Percentiles rank a stretch among this genome's conserved stretches.
Conservation (phyloP, 768 basidiomycete genomes). For the Rhodosporidiobolus sp. region DNA sequence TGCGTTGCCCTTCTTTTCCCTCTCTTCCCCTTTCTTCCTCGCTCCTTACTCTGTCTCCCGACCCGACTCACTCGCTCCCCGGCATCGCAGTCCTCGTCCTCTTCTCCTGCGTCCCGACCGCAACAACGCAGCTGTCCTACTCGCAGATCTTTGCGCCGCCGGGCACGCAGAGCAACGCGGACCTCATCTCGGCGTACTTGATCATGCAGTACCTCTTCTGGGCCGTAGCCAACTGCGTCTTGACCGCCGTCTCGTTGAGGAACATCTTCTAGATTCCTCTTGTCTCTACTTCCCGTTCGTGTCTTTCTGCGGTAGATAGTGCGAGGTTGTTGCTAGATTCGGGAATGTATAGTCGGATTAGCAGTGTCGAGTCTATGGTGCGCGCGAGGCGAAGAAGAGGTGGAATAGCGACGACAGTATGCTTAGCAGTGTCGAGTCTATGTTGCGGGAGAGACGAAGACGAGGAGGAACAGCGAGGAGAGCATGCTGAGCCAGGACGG, state of each 20-base stretch:
- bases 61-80: not conserved
- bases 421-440: too few relatives aligned
- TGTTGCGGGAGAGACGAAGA: too few relatives aligned
- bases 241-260: constrained; percentile 51
- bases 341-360: too few relatives aligned
- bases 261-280: constrained; percentile 47
- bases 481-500: too few relatives aligned
- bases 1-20: constrained; percentile 50
- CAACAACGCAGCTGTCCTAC: constrained; percentile 50
- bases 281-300: not conserved
- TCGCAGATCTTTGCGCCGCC: constrained; percentile 24
- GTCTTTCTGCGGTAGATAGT: not conserved
- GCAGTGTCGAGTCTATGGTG: too few relatives aligned
- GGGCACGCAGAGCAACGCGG: constrained; percentile 15
- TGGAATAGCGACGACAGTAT: too few relatives aligned
- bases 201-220: constrained; percentile 50
- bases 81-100: constrained; percentile 51
- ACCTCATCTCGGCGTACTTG: constrained; percentile 13
- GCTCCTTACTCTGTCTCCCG: too few relatives aligned
- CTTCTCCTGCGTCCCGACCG: constrained; percentile 62
- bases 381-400: too few relatives aligned
- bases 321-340: too few relatives aligned
- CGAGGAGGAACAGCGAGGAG: too few relatives aligned
- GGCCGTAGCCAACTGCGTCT: constrained; percentile 50
- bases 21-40: too few relatives aligned